Evolutionary conservation across 1,284 basidiomycete genomes (phyloP), one percentile per base, ranked within the genome.

Genomic region (Tilletia caries): DNA sequence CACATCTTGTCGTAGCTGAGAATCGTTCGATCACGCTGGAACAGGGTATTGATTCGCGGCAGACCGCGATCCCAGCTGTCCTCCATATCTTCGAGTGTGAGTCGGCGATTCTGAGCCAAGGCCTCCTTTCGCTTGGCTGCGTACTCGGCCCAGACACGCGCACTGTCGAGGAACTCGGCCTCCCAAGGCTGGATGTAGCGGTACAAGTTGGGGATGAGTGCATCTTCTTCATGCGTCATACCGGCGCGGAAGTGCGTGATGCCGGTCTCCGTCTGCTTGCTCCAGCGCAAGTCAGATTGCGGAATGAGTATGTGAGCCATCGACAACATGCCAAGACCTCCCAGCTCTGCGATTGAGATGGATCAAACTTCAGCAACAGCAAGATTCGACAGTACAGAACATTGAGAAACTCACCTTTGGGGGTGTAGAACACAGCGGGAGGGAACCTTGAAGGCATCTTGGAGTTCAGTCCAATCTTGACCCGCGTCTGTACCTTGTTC

Each of bases 121-220:
- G 95, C 96, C 83, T 99, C 96, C 85, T 98, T 98, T 75, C 96
- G 88, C 88, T 98, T 99, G 92, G 97, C 92, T 0, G 96, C 96
- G 84, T 99, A 98, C 85, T 99, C 96, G 2, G 92, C 93, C 96
- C 96, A 99, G 33, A 98, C 96, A 74, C 96, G 92, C 48, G 94
- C 94, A 4, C 93, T 96, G 83, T 99, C 96, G 74, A 96, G 85
- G 86, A 99, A 98, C 84, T 99, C 96, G 0, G 95, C 92, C 83
- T 98, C 94, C 96, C 96, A 98, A 33, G 95, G 95, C 82, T 97
- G 93, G 27, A 98, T 88, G 85, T 98, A 98, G 69, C 95, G 92
- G 86, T 97, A 98, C 85, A 98, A 84, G 84, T 97, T 98, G 44
- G 95, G 95, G 82, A 98, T 73, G 23, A 83, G 70, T 65, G 79